A percentile compares a stretch with the other conserved stretches of the same genome.
These are phyloP conservation scores for Chaetomiaceae sp. DNA, from an alignment of 2,329 filamentous ascomycete genomes.

Conservation along the genomic window DNA sequence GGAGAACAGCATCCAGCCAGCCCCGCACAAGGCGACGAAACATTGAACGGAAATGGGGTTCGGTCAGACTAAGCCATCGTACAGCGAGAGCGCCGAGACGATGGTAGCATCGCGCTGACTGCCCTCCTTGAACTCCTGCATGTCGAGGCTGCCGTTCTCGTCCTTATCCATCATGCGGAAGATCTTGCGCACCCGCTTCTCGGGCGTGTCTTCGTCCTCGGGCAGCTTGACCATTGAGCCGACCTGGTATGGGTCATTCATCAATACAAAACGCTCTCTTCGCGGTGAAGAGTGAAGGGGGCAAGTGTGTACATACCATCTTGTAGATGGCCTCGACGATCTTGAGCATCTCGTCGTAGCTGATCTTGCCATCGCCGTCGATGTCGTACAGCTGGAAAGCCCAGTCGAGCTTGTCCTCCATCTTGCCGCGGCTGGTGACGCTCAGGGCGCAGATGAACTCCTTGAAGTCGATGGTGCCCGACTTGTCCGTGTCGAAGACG, in stretches of 20 bases:
- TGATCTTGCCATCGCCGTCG: slow-evolving; percentile 97
- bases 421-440: slow-evolving; percentile 93
- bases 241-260: slow-evolving; percentile 51
- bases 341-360: slow-evolving; percentile 96
- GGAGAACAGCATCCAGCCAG: too few species aligned
- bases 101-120: slow-evolving; percentile 99
- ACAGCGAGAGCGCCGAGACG: slow-evolving; percentile 90
- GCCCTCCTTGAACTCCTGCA: slow-evolving; percentile 98
- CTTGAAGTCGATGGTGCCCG: slow-evolving; percentile 97
- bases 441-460: slow-evolving; percentile 98
- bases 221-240: slow-evolving; percentile 99
- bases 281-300: not conserved
- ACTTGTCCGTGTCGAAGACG: slow-evolving; percentile 96
- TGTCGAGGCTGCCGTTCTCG: slow-evolving; percentile 93
- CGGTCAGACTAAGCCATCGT: slow-evolving; percentile 82
- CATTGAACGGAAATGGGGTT: too few species aligned
- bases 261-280: not conserved
- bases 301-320: slow-evolving; percentile 69
- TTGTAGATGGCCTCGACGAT: slow-evolving; percentile 99
- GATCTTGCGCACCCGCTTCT: slow-evolving; percentile 97
- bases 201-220: slow-evolving; percentile 96
- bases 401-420: slow-evolving; percentile 99
- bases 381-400: slow-evolving; percentile 99
- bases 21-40: too few species aligned
- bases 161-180: slow-evolving; percentile 99